Conservation (phyloP, 1,139 yeast species). For the Sporopachydermia cereana region DNA sequence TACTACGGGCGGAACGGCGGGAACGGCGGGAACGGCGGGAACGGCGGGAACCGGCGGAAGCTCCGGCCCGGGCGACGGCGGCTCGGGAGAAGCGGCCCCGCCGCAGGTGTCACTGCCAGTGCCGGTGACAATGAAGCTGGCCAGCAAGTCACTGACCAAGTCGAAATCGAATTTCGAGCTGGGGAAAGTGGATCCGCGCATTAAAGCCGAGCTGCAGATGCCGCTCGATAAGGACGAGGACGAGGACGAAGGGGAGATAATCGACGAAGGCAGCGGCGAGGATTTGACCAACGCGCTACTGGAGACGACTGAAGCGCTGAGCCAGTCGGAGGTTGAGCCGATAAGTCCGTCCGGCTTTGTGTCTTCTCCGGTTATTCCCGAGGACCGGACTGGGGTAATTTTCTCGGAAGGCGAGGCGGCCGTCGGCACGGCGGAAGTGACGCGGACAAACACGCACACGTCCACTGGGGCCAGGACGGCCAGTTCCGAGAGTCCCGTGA, state of each 20-base stretch:
- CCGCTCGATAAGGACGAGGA: conserved; percentile 16
- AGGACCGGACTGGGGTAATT: not conserved
- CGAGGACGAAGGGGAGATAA: conserved; percentile 17
- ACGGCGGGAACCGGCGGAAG: not conserved
- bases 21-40: not conserved
- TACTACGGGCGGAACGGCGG: too few species aligned
- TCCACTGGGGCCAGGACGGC: not conserved
- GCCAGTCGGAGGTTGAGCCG: not conserved
- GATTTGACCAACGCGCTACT: not conserved
- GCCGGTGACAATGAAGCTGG: conserved; percentile 2
- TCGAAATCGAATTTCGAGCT: conserved; percentile 19
- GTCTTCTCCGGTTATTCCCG: not conserved
- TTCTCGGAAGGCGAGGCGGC: not conserved
- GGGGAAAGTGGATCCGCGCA: conserved; percentile 5
- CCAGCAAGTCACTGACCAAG: conserved; percentile 10
- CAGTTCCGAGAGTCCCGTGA: not conserved
- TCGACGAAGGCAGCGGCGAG: conserved; percentile 16
- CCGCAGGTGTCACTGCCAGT: not conserved
- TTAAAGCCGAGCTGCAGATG: conserved; percentile 27
- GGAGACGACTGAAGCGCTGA: not conserved
- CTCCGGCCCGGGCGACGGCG: not conserved
- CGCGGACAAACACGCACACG: not conserved
- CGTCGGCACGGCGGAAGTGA: not conserved
- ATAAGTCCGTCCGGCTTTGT: not conserved
- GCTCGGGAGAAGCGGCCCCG: not conserved